A percentile compares a stretch with the other conserved stretches of the same genome.
phyloP scores from a whole-genome alignment of 176 grass and related monocot species.

The Triticum timopheevii region DNA sequence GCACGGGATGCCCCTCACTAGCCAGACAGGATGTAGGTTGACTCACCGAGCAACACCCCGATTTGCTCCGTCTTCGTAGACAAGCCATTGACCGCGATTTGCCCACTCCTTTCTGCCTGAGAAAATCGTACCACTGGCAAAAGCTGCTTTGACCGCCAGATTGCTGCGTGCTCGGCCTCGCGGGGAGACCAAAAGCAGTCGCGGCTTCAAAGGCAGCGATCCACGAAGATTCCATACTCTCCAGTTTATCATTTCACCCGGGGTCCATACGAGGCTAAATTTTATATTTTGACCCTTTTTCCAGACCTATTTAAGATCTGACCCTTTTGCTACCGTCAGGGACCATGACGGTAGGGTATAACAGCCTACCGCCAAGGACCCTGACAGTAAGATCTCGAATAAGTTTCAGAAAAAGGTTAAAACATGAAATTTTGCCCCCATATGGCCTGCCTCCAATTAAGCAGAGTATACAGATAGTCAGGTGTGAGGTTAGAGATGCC shows the following conservation, averaged over 20 bases:
- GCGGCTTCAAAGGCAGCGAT: not conserved
- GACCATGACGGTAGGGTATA: too few species aligned
- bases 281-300: too few species aligned
- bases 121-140: not conserved
- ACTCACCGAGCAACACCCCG: not conserved
- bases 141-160: not conserved
- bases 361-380: too few species aligned
- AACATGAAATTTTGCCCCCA: not conserved
- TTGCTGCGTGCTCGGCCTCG: not conserved
- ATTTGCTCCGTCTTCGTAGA: not conserved
- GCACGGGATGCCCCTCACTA: conserved; percentile 18
- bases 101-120: not conserved
- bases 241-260: not conserved
- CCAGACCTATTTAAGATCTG: too few species aligned
- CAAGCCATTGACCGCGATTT: not conserved
- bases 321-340: too few species aligned
- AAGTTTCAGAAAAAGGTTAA: too few species aligned
- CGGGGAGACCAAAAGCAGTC: conserved; percentile 1
- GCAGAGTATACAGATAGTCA: too few species aligned
- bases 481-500: too few species aligned
- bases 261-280: not conserved
- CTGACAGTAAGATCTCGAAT: too few species aligned
- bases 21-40: conserved; percentile 36
- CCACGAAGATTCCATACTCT: not conserved
- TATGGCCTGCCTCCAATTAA: not conserved